A percentile compares a stretch with the other conserved stretches of the same genome.
Conservation (phyloP, 1,139 yeast genomes). For the Blastobotrys ciferrii region DNA sequence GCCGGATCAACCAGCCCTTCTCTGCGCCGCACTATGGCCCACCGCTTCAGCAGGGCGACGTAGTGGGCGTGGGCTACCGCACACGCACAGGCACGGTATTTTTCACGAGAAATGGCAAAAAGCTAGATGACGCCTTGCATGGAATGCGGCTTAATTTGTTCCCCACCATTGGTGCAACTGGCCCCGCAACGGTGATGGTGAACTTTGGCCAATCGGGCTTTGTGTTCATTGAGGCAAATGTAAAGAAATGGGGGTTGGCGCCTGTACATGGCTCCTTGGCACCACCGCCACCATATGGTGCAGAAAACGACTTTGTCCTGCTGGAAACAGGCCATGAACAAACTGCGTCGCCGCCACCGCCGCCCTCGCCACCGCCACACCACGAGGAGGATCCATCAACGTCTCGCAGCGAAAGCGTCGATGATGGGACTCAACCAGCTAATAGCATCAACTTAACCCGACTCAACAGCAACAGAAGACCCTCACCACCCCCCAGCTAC, state of each 20-base stretch:
- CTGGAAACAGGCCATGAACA: conserved; percentile 34
- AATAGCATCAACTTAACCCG: conserved; percentile 23
- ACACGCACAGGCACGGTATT: conserved; percentile 78
- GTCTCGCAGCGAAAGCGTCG: conserved; percentile 16
- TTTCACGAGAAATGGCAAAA: conserved; percentile 88
- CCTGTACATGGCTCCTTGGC: conserved; percentile 69
- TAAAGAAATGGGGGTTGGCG: conserved; percentile 88
- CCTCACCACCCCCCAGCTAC: conserved; percentile 32
- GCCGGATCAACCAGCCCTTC: conserved; percentile 81
- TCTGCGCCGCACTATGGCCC: conserved; percentile 74
- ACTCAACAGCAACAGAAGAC: conserved; percentile 12
- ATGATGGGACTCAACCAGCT: conserved; percentile 15
- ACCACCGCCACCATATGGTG: conserved; percentile 72
- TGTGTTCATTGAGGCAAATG: conserved; percentile 94
- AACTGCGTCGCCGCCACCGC: conserved; percentile 9
- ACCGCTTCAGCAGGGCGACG: conserved; percentile 76
- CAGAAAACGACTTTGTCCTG: conserved; percentile 44
- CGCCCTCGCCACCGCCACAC: conserved; percentile 18
- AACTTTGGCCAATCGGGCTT: conserved; percentile 90
- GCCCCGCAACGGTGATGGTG: conserved; percentile 71
- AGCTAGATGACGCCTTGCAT: conserved; percentile 76
- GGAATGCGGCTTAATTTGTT: conserved; percentile 77
- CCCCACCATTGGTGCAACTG: conserved; percentile 86
- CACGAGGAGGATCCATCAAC: conserved; percentile 15
- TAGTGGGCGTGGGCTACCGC: conserved; percentile 88